phyloP scores from a whole-genome alignment of 1,139 yeast genomes.

The Taiozyma sp. region DNA sequence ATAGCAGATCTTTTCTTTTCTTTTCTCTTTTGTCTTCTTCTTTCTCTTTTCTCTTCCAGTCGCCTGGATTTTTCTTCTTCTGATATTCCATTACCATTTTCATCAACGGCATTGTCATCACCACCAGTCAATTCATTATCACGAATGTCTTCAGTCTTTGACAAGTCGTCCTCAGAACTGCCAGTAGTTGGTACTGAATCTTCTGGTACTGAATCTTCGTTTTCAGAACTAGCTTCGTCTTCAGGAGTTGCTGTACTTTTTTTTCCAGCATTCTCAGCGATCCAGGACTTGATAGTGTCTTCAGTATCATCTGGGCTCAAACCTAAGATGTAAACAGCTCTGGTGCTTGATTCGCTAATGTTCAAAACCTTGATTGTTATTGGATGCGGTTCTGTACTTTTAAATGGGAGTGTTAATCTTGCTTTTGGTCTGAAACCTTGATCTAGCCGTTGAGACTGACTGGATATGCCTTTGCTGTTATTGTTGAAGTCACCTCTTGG shows the following conservation, averaged over 20 bases:
- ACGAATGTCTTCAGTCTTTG: neutral
- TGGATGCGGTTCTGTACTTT: neutral
- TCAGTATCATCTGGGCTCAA: constrained; percentile 10
- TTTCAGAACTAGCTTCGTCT: constrained; percentile 7
- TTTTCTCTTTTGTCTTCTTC: neutral
- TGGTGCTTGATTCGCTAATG: constrained; percentile 10
- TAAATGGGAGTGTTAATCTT: neutral
- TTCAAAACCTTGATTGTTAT: constrained; percentile 7
- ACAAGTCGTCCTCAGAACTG: constrained; percentile 4
- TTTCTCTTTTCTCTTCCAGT: constrained; percentile 15
- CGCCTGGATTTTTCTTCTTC: neutral
- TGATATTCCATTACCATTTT: neutral
- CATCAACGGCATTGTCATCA: constrained; percentile 13
- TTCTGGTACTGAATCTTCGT: constrained; percentile 20
- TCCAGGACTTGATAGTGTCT: constrained; percentile 12
- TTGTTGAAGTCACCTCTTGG: neutral
- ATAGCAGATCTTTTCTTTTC: constrained; percentile 3
- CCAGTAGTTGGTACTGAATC: neutral
- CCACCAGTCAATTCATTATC: constrained; percentile 17
- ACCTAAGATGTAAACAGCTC: constrained; percentile 13
- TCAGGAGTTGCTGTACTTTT: neutral
- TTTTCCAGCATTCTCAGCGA: constrained; percentile 1
- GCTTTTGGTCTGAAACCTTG: neutral
- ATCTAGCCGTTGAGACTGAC: neutral
- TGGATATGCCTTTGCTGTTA: neutral